phyloP scores from a whole-genome alignment of 2,329 filamentous ascomycete species.

The Neonectria neomacrospora region DNA sequence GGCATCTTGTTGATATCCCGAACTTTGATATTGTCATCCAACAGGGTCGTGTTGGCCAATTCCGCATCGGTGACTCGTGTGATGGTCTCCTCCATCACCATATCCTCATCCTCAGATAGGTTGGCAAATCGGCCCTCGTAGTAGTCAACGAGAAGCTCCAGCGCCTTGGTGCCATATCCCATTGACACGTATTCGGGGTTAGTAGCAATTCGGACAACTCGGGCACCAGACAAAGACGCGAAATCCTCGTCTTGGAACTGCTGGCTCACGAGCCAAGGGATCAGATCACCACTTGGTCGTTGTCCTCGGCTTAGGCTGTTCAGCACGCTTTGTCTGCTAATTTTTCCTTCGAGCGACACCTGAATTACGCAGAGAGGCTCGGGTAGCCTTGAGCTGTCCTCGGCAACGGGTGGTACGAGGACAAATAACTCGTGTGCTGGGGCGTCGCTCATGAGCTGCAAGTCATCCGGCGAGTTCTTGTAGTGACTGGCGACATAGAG shows the following conservation, averaged over 20 bases:
- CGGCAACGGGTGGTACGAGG: slow-evolving; percentile 85
- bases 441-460: slow-evolving; percentile 98
- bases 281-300: slow-evolving; percentile 89
- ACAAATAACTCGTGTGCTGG: slow-evolving; percentile 97
- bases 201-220: slow-evolving; percentile 93
- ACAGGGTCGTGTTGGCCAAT: slow-evolving; percentile 77
- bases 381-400: slow-evolving; percentile 80
- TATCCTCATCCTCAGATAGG: slow-evolving; percentile 76
- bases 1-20: slow-evolving; percentile 93
- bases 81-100: slow-evolving; percentile 70
- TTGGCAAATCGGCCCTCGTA: slow-evolving; percentile 93
- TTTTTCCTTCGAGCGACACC: slow-evolving; percentile 92
- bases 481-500: slow-evolving; percentile 97
- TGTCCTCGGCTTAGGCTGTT: slow-evolving; percentile 90
- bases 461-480: slow-evolving; percentile 96
- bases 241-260: slow-evolving; percentile 99
- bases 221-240: slow-evolving; percentile 89
- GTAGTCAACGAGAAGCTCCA: slow-evolving; percentile 89
- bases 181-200: slow-evolving; percentile 92
- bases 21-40: slow-evolving; percentile 89
- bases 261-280: slow-evolving; percentile 96
- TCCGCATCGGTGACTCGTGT: slow-evolving; percentile 85
- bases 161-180: slow-evolving; percentile 92
- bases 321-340: slow-evolving; percentile 91
- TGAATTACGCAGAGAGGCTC: slow-evolving; percentile 96